Percentiles rank a stretch among this genome's conserved stretches.
These are phyloP conservation scores for Puccinia polysora DNA, from an alignment of 1,284 basidiomycete species.

Conservation along the genomic window DNA sequence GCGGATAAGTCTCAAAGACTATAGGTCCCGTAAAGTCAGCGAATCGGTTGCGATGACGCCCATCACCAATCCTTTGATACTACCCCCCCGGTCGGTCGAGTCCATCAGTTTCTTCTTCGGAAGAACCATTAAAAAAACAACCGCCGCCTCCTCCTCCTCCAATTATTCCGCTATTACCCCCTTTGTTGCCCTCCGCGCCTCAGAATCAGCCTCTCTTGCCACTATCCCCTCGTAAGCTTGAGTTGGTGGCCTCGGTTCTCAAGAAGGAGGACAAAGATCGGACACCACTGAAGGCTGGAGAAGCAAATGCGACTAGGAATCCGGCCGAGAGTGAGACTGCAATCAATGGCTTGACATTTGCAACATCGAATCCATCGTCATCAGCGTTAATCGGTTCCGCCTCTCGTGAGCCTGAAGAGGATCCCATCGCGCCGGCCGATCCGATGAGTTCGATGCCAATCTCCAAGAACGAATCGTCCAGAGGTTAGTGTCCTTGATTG, in stretches of 20 bases:
- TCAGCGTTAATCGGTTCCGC: background rate
- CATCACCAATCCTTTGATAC: slow-evolving; percentile 25
- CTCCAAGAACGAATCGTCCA: background rate
- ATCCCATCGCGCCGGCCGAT: too few species aligned
- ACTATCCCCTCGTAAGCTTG: slow-evolving; percentile 43
- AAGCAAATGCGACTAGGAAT: background rate
- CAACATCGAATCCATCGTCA: background rate
- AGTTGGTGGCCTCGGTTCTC: slow-evolving; percentile 42
- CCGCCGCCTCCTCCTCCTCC: slow-evolving; percentile 28
- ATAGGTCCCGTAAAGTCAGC: slow-evolving; percentile 35
- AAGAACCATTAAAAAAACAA: slow-evolving; percentile 1
- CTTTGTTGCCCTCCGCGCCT: slow-evolving; percentile 13
- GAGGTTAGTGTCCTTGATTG: background rate
- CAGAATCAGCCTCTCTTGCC: slow-evolving; percentile 38
- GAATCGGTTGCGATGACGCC: slow-evolving; percentile 19
- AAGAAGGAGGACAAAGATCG: slow-evolving; percentile 35
- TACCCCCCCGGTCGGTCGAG: background rate
- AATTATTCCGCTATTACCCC: slow-evolving; percentile 24
- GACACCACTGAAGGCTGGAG: slow-evolving; percentile 17
- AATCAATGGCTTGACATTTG: too few species aligned
- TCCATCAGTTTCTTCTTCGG: background rate
- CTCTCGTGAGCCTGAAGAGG: background rate
- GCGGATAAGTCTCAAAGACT: slow-evolving; percentile 43
- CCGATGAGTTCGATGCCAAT: background rate
- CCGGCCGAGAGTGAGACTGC: background rate